Percentiles rank a stretch among this genome's conserved stretches.
Conservation (phyloP, 345 rosid genomes). For the Acer campestre region DNA sequence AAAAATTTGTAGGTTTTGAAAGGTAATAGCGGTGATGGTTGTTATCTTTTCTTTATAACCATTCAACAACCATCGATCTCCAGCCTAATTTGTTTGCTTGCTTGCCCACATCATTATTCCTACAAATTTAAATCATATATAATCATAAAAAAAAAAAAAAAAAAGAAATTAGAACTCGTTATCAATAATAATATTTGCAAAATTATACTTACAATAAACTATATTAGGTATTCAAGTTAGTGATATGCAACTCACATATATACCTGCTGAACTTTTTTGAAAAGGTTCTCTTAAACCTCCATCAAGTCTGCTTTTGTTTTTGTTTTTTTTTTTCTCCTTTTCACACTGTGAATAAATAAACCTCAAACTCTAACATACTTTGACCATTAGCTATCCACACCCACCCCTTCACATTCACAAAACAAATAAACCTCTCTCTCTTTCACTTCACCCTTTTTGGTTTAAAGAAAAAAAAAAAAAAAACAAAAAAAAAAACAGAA, state of each 20-base stretch:
- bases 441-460: neutral
- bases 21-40: slow-evolving; percentile 33
- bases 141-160: too few relatives aligned
- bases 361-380: slow-evolving; percentile 28
- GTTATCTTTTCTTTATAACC: slow-evolving; percentile 33
- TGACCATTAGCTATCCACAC: slow-evolving; percentile 18
- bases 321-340: slow-evolving; percentile 4
- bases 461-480: neutral
- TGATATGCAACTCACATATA: too few relatives aligned
- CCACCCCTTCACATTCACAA: neutral
- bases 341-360: slow-evolving; percentile 36
- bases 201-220: too few relatives aligned
- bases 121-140: neutral
- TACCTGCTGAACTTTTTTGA: too few relatives aligned
- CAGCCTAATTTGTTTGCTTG: slow-evolving; percentile 40
- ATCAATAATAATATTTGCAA: too few relatives aligned
- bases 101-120: slow-evolving; percentile 37
- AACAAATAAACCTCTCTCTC: too few relatives aligned
- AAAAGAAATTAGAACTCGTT: too few relatives aligned
- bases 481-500: too few relatives aligned
- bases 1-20: neutral
- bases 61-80: slow-evolving; percentile 49
- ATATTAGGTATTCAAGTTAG: too few relatives aligned
- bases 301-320: neutral
- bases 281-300: too few relatives aligned